Evolutionary conservation across 306 rosid species (phyloP).

Genomic region (Corylus americana): DNA sequence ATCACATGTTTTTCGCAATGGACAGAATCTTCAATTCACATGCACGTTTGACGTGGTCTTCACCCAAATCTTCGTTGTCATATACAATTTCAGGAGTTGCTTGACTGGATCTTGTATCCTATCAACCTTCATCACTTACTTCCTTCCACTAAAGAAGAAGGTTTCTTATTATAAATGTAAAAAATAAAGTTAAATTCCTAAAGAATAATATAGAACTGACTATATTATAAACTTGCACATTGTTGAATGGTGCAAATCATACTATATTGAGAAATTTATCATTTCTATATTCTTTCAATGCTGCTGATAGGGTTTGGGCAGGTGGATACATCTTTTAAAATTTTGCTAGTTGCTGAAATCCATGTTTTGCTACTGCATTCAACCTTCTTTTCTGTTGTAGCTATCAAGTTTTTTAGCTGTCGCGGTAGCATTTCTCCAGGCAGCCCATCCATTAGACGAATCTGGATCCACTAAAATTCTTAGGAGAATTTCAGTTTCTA

Average conservation of each 20-base stretch:
- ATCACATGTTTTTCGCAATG: constrained; percentile 40
- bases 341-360: constrained; percentile 7
- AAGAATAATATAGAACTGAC: constrained; percentile 4
- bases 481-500: too few relatives aligned
- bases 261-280: constrained; percentile 20
- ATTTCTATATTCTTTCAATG: constrained; percentile 5
- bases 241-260: constrained; percentile 28
- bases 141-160: constrained; percentile 8
- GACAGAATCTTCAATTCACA: constrained; percentile 46
- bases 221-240: constrained; percentile 21
- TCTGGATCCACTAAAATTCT: too few relatives aligned
- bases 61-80: constrained; percentile 5
- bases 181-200: not conserved
- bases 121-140: constrained; percentile 24
- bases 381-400: not conserved
- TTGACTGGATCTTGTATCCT: constrained; percentile 23
- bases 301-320: constrained; percentile 19
- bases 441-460: too few relatives aligned
- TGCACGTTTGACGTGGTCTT: not conserved
- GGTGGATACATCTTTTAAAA: constrained; percentile 8
- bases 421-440: too few relatives aligned
- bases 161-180: constrained; percentile 3
- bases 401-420: too few relatives aligned
- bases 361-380: constrained; percentile 16
- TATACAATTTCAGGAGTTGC: constrained; percentile 18